Evolutionary conservation across 768 basidiomycete species (phyloP).

Genomic region (Cubamyces sp.): DNA sequence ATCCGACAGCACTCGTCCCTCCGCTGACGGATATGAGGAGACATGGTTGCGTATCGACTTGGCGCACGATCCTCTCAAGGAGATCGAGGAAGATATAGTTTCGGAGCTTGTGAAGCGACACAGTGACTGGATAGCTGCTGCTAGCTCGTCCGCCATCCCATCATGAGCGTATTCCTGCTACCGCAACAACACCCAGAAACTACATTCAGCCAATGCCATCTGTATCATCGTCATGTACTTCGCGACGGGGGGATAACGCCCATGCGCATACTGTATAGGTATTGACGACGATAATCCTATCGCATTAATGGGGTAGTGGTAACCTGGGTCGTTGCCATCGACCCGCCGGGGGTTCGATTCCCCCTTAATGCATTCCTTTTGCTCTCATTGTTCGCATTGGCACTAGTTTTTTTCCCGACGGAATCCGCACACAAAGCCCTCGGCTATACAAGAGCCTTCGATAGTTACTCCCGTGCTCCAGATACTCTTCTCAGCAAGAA

Average conservation of each 20-base stretch:
- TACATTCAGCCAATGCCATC: too few species aligned
- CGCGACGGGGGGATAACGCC: too few species aligned
- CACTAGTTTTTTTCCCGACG: too few species aligned
- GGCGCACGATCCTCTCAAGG: conserved; percentile 46
- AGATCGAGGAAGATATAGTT: conserved; percentile 95
- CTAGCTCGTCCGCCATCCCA: not conserved
- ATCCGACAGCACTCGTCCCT: conserved; percentile 26
- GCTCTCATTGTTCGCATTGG: too few species aligned
- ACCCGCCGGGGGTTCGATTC: conserved; percentile 91
- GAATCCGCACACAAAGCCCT: too few species aligned
- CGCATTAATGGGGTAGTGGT: conserved; percentile 43
- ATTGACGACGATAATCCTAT: too few species aligned
- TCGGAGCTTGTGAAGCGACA: conserved; percentile 76
- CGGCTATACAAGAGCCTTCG: too few species aligned
- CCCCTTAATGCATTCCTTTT: conserved; percentile 69
- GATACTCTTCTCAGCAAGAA: too few species aligned
- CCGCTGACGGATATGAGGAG: conserved; percentile 48
- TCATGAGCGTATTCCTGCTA: not conserved
- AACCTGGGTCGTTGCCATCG: conserved; percentile 49
- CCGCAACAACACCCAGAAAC: too few species aligned
- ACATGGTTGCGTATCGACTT: conserved; percentile 67
- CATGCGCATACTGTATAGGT: too few species aligned
- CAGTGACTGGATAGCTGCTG: conserved; percentile 58
- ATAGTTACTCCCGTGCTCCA: too few species aligned
- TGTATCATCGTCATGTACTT: too few species aligned